Base-by-base conservation (phyloP, 2,329 filamentous ascomycete genomes). In the Cladosporium phlei region DNA sequence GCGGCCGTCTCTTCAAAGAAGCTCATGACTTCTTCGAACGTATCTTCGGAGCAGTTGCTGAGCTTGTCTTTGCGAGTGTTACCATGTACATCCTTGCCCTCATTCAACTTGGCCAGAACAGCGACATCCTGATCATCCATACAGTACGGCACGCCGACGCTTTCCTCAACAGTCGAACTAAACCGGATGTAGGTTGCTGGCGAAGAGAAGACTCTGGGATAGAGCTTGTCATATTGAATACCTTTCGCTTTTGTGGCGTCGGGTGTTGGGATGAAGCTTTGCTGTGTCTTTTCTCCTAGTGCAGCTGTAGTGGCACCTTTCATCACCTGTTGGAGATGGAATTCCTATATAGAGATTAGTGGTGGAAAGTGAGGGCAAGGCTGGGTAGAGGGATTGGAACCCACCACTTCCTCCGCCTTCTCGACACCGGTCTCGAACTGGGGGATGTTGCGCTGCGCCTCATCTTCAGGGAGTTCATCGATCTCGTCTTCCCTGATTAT, bases 91-190 rank as follows among this genome's bases (percentile, higher is more conserved):
- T 82, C 74, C 59, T 78, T 82, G 69, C 86, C 90, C 57, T 81
- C 74, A 70, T 97, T 98, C 72, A 93, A 85, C 56, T 80, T 76
- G 62, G 84, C 86, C 58, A 98, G 78, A 63, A 88, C 95, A 47
- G 77, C 80, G 66, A 89, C 86, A 70, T 98, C 93, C 61, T 95
- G 88, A 55, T 85, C 83, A 21, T 83, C 90, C 86, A 97, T 91
- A 70, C 95, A 89, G 82, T 98, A 98, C 59, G 84, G 80, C 64
- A 85, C 86, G 60, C 87, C 86, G 62, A 88, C 85, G 60, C 86
- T 95, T 69, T 98, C 93, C 70, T 98, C 93, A 52, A 98, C 91
- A 2, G 93, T 98, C 56, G 95, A 91, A 54, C 93, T 97, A 72
- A 95, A 97, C 55, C 91, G 88, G 65, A 98, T 95, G 69, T 97